Evolutionary conservation across 352 stramenopile species (phyloP).

Genomic region (Globisporangium lucens): DNA sequence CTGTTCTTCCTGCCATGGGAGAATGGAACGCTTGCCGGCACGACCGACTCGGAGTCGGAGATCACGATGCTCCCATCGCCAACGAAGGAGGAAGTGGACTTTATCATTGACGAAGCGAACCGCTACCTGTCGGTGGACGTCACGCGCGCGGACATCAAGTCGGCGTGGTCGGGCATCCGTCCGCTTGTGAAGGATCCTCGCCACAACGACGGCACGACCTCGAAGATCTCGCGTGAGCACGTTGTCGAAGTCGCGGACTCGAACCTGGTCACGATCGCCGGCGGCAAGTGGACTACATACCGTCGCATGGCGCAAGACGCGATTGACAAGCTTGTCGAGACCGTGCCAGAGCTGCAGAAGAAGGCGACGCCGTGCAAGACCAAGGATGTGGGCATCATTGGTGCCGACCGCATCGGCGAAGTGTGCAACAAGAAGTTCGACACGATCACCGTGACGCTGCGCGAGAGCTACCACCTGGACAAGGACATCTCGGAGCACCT

Average conservation of each 20-base stretch:
- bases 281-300: slow-evolving; percentile 98
- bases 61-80: slow-evolving; percentile 94
- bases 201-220: slow-evolving; percentile 76
- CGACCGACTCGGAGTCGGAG: slow-evolving; percentile 91
- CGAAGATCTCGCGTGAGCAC: slow-evolving; percentile 92
- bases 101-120: slow-evolving; percentile 94
- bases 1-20: slow-evolving; percentile 97
- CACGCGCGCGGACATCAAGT: slow-evolving; percentile 90
- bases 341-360: slow-evolving; percentile 65
- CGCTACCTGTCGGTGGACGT: slow-evolving; percentile 90
- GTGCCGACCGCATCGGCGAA: slow-evolving; percentile 89
- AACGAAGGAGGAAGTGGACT: slow-evolving; percentile 90
- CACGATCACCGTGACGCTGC: slow-evolving; percentile 91
- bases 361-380: slow-evolving; percentile 81
- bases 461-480: slow-evolving; percentile 92
- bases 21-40: slow-evolving; percentile 91
- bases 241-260: slow-evolving; percentile 90
- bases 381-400: slow-evolving; percentile 79
- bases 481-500: slow-evolving; percentile 94
- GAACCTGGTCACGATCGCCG: slow-evolving; percentile 93
- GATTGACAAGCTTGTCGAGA: slow-evolving; percentile 87
- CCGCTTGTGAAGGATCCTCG: slow-evolving; percentile 91
- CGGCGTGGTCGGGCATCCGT: slow-evolving; percentile 94
- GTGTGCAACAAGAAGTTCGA: slow-evolving; percentile 97
- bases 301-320: slow-evolving; percentile 95